Evolutionary conservation across 164 flowering plant genomes (phyloP), one percentile per base, ranked within the genome.

Genomic region (Cinnamomum micranthum): DNA sequence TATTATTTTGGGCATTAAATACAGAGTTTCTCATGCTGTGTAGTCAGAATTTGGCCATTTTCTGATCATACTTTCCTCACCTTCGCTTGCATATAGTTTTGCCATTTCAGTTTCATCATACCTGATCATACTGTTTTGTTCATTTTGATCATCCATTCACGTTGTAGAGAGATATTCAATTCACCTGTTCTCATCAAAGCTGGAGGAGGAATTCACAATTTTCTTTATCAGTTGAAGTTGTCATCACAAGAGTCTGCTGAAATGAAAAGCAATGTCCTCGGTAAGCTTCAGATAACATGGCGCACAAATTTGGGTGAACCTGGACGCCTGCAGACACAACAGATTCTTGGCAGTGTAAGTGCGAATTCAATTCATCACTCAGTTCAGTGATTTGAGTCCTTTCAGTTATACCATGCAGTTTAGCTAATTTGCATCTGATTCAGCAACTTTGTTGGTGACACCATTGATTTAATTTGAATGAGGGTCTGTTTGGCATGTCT

Each of bases 241-340:
- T 82, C 91, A 13, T 72, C 92, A 41, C 79, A 85, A 35, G 92
- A 82, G 22, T 80, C 90, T 73, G 75, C 83, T 11, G 90, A 82
- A 76, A 77, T 75, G 77, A 91, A 88, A 79, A 92, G 91, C 81
- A 95, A 90, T 77, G 73, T 89, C 80, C 97, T 95, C 73, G 99
- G 99, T 69, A 95, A 95, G 82, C 88, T 95, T 83, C 99, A 95
- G 83, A 91, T 95, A 81, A 92, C 97, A 70, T 95, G 99, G 99
- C 97, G 97, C 50, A 89, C 97, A 71, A 95, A 95, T 88, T 82
- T 95, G 87, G 99, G 99, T 74, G 99, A 95, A 80, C 97, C 99
- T 79, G 99, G 99, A 27, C 97, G 99, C 79, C 84, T 95, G 70
- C 99, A 93, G 83, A 95, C 99, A 31, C 99, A 95, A 71, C 93